Base-by-base conservation (phyloP, 495 filamentous ascomycete species). In the Penicillium chermesinum region DNA sequence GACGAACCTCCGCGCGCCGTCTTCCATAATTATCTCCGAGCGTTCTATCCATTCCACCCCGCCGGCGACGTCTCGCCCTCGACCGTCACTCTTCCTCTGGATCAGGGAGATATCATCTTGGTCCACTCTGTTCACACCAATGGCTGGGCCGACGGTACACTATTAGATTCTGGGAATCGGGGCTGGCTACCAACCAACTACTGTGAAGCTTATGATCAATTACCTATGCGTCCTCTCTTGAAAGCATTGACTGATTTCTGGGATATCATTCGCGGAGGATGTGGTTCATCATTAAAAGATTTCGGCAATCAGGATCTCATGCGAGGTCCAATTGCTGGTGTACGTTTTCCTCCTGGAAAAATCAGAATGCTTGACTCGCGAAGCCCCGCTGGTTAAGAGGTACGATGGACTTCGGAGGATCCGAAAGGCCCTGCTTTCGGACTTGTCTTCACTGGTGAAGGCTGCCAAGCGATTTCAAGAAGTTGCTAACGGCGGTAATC, bases 151-250 rank as follows among this genome's bases (percentile, higher is more conserved):
- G 94, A 99, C 66, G 94, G 94, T 34, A 99, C 94, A n/a, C 74
- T 96, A 37, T 69, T 99, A 44, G 78, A 86, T 44, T 86, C 88
- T 10, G 93, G 91, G 14, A 85, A 85, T 46, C 80, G 94, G 57
- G 94, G 94, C 47, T 99, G 94, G 94, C 72, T 99, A 48, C 94
- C 94, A 21, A 97, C 94, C 2, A 99, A 99, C 65, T 97, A 97
- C 64, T 99, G 94, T 72, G 89, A 96, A 63, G 79, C 87, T 9
- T 99, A 96, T 63, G 87, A 95, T 52, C 85, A 89, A 38, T 74
- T 88, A 16, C 81, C 87, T 41, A 91, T 96, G 77, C 82, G 84
- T 48, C 86, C 80, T 48, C 77, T 97, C 22, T 74, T 99, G 19
- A 88, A 87, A 50, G 90, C 93, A 1, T 70, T 96, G 61, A 83